A percentile compares a stretch with the other conserved stretches of the same genome.
These are phyloP conservation scores for Talaromyces borbonicus DNA, from an alignment of 495 filamentous ascomycete species.

Conservation along the genomic window DNA sequence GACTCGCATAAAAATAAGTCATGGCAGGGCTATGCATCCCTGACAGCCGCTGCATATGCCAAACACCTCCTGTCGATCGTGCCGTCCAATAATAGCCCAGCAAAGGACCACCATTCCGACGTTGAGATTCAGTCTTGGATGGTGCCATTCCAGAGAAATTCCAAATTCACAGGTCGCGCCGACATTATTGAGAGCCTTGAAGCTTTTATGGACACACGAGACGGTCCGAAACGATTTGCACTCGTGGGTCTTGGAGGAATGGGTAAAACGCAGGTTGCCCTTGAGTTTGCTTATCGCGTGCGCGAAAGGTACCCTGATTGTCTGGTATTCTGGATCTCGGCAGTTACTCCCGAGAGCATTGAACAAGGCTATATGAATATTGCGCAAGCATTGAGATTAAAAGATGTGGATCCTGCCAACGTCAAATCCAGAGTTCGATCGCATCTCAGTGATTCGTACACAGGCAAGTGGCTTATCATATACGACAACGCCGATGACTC, in stretches of 20 bases:
- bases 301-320: constrained; percentile 12
- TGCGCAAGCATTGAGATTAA: constrained; percentile 16
- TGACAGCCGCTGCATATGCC: constrained; percentile 14
- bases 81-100: neutral
- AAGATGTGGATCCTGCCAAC: constrained; percentile 14
- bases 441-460: constrained; percentile 18
- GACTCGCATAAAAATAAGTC: constrained; percentile 19
- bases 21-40: constrained; percentile 18
- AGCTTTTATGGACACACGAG: constrained; percentile 8
- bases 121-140: neutral
- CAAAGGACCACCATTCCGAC: neutral
- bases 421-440: constrained; percentile 18
- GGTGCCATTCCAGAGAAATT: constrained; percentile 2
- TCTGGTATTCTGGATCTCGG: constrained; percentile 37
- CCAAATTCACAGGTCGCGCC: neutral
- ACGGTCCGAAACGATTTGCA: constrained; percentile 14
- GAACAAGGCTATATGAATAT: constrained; percentile 32
- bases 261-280: constrained; percentile 41
- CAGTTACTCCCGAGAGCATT: constrained; percentile 23
- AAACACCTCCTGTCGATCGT: constrained; percentile 9
- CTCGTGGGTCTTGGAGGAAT: constrained; percentile 37
- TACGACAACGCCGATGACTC: constrained; percentile 34
- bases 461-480: constrained; percentile 27
- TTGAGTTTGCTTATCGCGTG: constrained; percentile 6
- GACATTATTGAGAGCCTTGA: constrained; percentile 3